Evolutionary conservation across 306 rosid species (phyloP), one percentile per base, ranked within the genome.

Genomic region (Lathyrus oleraceus): DNA sequence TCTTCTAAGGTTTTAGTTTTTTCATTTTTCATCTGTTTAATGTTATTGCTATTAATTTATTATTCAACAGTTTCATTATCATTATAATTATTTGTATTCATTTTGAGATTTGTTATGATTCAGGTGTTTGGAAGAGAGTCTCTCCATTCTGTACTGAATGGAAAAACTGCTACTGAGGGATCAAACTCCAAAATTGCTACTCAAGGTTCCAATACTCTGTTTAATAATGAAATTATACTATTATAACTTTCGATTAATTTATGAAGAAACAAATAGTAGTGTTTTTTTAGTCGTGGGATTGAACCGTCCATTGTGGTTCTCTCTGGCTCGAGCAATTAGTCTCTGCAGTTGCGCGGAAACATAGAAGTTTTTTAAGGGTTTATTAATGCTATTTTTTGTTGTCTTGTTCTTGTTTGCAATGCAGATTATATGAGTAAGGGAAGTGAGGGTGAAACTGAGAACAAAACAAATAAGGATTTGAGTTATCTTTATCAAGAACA

Each of bases 41-140:
- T 49, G 8, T 17, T 17, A 8, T 25, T 25, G 28, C 3, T 49
- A 16, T 16, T 54, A 1, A 25, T 25, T 58, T 8, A 32, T n/a
- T n/a, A 30, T 38, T 38, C 3, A 1, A 15, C 0, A 10, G 16
- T 36, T 62, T 39, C 5, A 9, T 21, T 13, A 8, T 42, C 20
- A 10, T 14, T 61, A 57, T 27, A 27, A 27, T 21, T 21, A 10
- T 11, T 14, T 11, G 10, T 1, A 39, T 60, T 4, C 23, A 49
- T 42, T 63, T 80, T 10, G 39, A 44, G 44, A 25, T 15, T 61
- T 69, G 14, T 62, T 40, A 43, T 78, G 66, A 58, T 39, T 74
- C 67, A 90, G 98, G 84, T 84, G 40, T 43, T 85, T 5, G 86
- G 91, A 64, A 85, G 88, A 79, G 97, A 85, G 23, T 82, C 89